Evolutionary conservation across 352 stramenopile genomes (phyloP), one percentile per base, ranked within the genome.

Genomic region (Peronospora destructor): DNA sequence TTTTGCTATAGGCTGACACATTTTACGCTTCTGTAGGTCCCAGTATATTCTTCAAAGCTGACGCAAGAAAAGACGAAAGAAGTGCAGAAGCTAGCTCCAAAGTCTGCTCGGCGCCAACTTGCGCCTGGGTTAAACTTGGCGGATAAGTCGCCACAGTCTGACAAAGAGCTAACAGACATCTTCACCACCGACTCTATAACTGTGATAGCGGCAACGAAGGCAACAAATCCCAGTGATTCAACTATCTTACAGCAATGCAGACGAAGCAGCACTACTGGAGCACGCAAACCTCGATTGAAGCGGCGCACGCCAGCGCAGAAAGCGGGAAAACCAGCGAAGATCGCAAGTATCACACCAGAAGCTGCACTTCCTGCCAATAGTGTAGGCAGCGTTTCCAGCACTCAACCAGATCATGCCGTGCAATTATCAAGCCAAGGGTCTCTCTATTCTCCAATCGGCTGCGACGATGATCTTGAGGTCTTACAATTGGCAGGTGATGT

Each of bases 251-350:
- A 40, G 30, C 47, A 49, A 2, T 10, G 3, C 26, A 44, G 16
- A 17, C 11, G 38, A n/a, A 55, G 14, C 4, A 30, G 9, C 29
- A 19, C 28, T 16, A 49, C 7, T 6, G 28, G 29, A 29, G 25
- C 28, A 40, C 57, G 56, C 12, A 51, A 40, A 13, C 25, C 56
- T 44, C 56, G 61, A 26, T 56, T 69, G 30, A 61, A 63, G 16
- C 57, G 56, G 44, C 61, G 61, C 10, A 63, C 42, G 19, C 45
- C 39, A 21, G 56, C 56, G 12, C 61, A 69, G 32, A 65, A 66
- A 47, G 34, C 51, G 23, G 56, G 56, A 43, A 66, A 49, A 14
- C 0, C 45, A 56, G 23, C n/a, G 11, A 35, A 17, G 39, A 39
- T n/a, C 13, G 21, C 32, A 55, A 51, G 11, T 21, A n/a, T 26